A percentile compares a stretch with the other conserved stretches of the same genome.
Evolutionary conservation across 2,329 filamentous ascomycete species (phyloP).

Genomic region (Diaporthe eres): DNA sequence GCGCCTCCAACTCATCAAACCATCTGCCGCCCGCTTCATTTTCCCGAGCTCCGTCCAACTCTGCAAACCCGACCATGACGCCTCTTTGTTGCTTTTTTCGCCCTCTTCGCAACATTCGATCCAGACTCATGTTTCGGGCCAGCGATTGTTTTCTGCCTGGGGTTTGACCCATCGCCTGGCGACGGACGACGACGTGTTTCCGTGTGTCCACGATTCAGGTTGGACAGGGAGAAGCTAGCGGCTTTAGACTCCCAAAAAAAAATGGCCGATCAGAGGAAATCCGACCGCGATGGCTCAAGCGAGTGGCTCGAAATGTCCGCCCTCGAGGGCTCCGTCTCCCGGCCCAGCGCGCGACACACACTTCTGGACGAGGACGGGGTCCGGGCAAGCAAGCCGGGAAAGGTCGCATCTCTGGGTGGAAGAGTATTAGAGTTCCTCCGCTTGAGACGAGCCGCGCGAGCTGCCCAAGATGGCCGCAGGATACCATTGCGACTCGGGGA

Average conservation of each 20-base stretch:
- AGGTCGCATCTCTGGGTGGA: not conserved
- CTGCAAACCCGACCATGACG: not conserved
- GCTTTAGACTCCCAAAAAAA: not conserved
- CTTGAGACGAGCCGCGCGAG: conserved; percentile 43
- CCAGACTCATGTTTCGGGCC: not conserved
- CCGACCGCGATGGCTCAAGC: conserved; percentile 16
- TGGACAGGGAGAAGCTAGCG: not conserved
- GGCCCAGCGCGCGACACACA: conserved; percentile 17
- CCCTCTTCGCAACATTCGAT: not conserved
- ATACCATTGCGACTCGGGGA: conserved; percentile 44
- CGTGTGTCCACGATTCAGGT: not conserved
- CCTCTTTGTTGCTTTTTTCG: not conserved
- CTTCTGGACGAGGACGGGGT: not conserved
- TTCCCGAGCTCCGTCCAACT: not conserved
- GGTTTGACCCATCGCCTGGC: not conserved
- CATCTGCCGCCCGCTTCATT: conserved; percentile 12
- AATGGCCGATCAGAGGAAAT: conserved; percentile 5
- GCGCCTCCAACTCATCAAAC: conserved; percentile 29
- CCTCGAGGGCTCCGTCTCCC: conserved; percentile 3
- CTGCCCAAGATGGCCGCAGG: conserved; percentile 48
- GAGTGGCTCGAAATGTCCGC: conserved; percentile 28
- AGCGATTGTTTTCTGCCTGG: not conserved
- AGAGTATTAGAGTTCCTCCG: conserved; percentile 25
- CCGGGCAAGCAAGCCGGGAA: not conserved
- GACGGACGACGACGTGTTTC: not conserved